These are phyloP conservation scores for Artemisia argyi DNA, from an alignment of 129 eudicot genomes.

Conservation along the genomic window DNA sequence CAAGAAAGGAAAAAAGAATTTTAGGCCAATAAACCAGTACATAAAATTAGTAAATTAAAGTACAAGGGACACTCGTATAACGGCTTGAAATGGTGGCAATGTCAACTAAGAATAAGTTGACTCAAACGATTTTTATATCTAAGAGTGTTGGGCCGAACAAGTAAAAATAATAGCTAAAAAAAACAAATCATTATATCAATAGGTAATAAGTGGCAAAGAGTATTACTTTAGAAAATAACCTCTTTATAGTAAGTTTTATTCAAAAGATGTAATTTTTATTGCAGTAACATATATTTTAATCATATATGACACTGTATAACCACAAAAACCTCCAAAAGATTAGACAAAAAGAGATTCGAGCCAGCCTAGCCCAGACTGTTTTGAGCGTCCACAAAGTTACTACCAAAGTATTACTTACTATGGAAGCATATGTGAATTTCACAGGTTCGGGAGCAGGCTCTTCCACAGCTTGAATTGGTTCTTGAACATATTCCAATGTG, in stretches of 20 bases:
- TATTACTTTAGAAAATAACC: no score
- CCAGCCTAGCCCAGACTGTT: neutral
- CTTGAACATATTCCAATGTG: slow-evolving; percentile 22
- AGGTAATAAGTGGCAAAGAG: no score
- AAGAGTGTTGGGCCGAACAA: no score
- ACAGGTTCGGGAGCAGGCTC: slow-evolving; percentile 66
- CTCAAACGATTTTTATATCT: no score
- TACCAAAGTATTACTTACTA: slow-evolving; percentile 45
- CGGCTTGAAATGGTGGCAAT: neutral
- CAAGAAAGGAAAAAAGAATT: neutral
- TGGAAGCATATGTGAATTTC: slow-evolving; percentile 77
- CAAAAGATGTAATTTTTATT: no score
- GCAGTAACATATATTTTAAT: no score
- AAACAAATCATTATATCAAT: no score
- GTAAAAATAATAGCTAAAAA: no score
- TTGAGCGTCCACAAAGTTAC: neutral
- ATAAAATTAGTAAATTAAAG: neutral
- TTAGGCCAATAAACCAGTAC: neutral
- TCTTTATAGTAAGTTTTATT: no score
- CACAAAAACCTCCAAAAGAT: no score
- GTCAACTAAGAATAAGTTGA: no score
- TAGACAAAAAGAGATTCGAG: neutral
- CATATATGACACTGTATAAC: no score
- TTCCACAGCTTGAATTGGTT: slow-evolving; percentile 36
- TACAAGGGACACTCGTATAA: neutral